phyloP scores from a whole-genome alignment of 441 rosid species.

The Gossypium laxum region DNA sequence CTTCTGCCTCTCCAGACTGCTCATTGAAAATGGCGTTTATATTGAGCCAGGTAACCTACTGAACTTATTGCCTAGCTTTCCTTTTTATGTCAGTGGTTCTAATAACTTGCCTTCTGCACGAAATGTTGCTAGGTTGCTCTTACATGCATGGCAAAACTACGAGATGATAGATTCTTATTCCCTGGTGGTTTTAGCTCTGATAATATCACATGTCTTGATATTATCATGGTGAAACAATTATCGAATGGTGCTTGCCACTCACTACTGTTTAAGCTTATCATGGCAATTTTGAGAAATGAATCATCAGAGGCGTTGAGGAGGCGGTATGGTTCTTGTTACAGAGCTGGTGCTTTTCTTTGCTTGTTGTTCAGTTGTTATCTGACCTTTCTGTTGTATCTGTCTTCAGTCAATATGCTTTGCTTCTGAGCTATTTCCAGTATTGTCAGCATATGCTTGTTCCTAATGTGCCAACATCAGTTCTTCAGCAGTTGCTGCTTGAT shows the following conservation, averaged over 20 bases:
- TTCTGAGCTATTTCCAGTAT: slow-evolving; percentile 90
- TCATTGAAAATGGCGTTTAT: slow-evolving; percentile 84
- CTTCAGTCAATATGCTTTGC: slow-evolving; percentile 82
- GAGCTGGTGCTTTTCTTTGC: slow-evolving; percentile 12
- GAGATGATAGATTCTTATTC: slow-evolving; percentile 73
- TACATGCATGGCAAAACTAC: slow-evolving; percentile 90
- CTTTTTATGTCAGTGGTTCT: slow-evolving; percentile 1
- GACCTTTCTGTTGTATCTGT: slow-evolving; percentile 16
- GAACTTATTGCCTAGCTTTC: background rate
- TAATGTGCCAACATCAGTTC: slow-evolving; percentile 66
- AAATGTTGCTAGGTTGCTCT: slow-evolving; percentile 64
- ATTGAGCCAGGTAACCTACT: slow-evolving; percentile 53
- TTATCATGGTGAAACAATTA: slow-evolving; percentile 68
- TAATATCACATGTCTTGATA: slow-evolving; percentile 69
- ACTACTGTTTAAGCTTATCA: slow-evolving; percentile 67
- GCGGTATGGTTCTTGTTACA: slow-evolving; percentile 44
- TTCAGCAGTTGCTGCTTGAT: slow-evolving; percentile 64
- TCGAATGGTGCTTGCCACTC: slow-evolving; percentile 92
- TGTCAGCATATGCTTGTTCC: slow-evolving; percentile 84
- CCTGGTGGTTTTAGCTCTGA: slow-evolving; percentile 64
- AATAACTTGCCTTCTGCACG: slow-evolving; percentile 12
- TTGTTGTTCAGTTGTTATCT: slow-evolving; percentile 12
- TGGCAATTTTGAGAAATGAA: slow-evolving; percentile 80
- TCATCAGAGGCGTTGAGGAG: slow-evolving; percentile 95
- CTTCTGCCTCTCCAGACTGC: slow-evolving; percentile 95